Percentiles rank a stretch among this genome's conserved stretches.
Conservation (phyloP, 495 filamentous ascomycete species). For the Podospora sp. region DNA sequence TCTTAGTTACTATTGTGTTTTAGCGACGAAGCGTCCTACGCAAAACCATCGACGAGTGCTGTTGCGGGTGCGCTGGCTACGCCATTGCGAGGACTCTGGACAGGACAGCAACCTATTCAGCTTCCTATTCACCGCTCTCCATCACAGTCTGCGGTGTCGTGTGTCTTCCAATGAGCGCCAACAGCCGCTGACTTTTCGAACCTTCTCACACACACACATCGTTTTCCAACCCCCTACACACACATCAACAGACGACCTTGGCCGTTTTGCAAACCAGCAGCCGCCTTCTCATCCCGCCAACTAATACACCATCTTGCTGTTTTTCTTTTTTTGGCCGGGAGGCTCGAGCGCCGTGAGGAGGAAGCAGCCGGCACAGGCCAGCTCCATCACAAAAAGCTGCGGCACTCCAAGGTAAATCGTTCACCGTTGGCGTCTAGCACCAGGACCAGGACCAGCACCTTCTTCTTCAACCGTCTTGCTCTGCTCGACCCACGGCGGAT, state of each 20-base stretch:
- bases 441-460: not conserved
- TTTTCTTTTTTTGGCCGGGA: not conserved
- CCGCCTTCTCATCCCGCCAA: not conserved
- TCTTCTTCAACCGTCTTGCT: not conserved
- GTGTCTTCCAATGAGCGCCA: not conserved
- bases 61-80: not conserved
- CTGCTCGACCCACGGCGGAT: slow-evolving; percentile 1
- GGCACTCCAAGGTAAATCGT: not conserved
- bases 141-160: not conserved
- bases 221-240: not conserved
- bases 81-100: not conserved
- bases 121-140: not conserved
- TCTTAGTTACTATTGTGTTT: not conserved
- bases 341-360: not conserved
- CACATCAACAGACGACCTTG: not conserved
- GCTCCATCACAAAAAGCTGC: not conserved
- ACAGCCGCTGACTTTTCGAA: not conserved
- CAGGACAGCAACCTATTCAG: not conserved
- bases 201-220: not conserved
- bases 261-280: not conserved
- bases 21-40: not conserved
- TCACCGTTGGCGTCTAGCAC: not conserved
- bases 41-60: not conserved
- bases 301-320: not conserved
- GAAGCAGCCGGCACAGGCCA: not conserved